Conservation (phyloP, 2,329 filamentous ascomycete species). For the Dendrostoma leiphaemia region DNA sequence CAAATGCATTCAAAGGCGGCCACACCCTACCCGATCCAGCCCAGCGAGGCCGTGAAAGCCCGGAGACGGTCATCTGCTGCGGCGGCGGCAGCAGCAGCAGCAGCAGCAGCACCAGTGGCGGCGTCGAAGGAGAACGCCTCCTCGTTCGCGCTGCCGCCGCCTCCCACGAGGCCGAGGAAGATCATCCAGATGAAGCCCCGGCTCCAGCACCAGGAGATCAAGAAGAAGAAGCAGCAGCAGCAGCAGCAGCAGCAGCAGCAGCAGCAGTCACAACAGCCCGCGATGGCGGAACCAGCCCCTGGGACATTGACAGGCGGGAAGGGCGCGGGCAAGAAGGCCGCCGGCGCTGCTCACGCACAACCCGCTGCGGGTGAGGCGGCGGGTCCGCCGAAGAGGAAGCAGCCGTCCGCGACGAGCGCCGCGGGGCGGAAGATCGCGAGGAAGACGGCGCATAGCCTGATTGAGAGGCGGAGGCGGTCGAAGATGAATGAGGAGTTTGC, state of each 20-base stretch:
- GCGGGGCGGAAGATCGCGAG: slow-evolving; percentile 92
- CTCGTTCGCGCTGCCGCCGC: slow-evolving; percentile 80
- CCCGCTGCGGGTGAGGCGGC: slow-evolving; percentile 31
- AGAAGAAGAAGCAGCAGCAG: slow-evolving; percentile 52
- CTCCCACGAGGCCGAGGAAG: slow-evolving; percentile 86
- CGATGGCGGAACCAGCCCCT: slow-evolving; percentile 20
- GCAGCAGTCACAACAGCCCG: slow-evolving; percentile 27
- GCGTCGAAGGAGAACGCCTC: slow-evolving; percentile 43
- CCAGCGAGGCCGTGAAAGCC: slow-evolving; percentile 52
- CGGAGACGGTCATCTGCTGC: slow-evolving; percentile 48
- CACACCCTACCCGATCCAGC: slow-evolving; percentile 47
- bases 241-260: slow-evolving; percentile 44
- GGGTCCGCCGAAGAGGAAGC: slow-evolving; percentile 64
- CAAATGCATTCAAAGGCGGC: too few species aligned
- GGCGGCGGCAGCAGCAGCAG: slow-evolving; percentile 31
- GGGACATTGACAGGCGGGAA: slow-evolving; percentile 21
- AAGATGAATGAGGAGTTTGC: slow-evolving; percentile 99
- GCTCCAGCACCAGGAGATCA: slow-evolving; percentile 42
- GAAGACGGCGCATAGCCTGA: slow-evolving; percentile 94
- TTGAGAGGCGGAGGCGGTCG: slow-evolving; percentile 82
- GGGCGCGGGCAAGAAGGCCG: slow-evolving; percentile 21
- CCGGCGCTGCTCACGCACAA: slow-evolving; percentile 21
- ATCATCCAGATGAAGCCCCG: slow-evolving; percentile 96
- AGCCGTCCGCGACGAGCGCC: slow-evolving; percentile 71
- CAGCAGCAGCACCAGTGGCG: not conserved